Evolutionary conservation across 2,329 filamentous ascomycete genomes (phyloP).

Genomic region (Stemphylium lycopersici): DNA sequence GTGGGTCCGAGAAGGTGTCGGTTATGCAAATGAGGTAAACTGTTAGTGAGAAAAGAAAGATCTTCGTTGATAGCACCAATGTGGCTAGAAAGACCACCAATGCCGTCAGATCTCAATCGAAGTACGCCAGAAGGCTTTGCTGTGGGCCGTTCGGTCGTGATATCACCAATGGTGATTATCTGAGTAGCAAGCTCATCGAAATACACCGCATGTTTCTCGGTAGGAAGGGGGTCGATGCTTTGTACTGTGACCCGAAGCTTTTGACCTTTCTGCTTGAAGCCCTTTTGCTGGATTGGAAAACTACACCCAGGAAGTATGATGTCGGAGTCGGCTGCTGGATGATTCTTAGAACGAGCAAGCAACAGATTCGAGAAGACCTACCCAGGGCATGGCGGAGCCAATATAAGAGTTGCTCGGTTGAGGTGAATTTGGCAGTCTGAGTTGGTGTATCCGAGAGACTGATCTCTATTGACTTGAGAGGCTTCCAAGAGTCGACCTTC

Average conservation of each 20-base stretch:
- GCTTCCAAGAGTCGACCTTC: conserved; percentile 49
- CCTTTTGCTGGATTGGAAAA: conserved; percentile 63
- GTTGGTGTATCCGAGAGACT: conserved; percentile 28
- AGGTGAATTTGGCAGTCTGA: conserved; percentile 26
- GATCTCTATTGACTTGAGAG: conserved; percentile 40
- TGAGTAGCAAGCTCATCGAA: conserved; percentile 37
- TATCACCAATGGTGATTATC: conserved; percentile 24
- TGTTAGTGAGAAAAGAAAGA: conserved; percentile 52
- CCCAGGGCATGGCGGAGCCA: conserved; percentile 42
- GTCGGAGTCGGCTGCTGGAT: conserved; percentile 63
- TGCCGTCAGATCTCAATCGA: conserved; percentile 52
- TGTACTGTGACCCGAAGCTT: conserved; percentile 65
- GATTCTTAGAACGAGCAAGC: conserved; percentile 13
- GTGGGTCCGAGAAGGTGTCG: conserved; percentile 47
- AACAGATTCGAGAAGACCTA: conserved; percentile 19
- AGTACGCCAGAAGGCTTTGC: conserved; percentile 21
- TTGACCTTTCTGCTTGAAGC: conserved; percentile 56
- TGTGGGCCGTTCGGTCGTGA: conserved; percentile 8
- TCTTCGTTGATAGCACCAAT: conserved; percentile 70
- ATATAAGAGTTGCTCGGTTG: conserved; percentile 36
- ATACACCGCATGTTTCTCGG: conserved; percentile 34
- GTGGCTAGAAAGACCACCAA: conserved; percentile 72
- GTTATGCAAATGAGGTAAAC: conserved; percentile 22
- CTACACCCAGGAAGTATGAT: conserved; percentile 72
- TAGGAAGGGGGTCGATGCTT: conserved; percentile 56